phyloP scores from a whole-genome alignment of 768 basidiomycete species.

The Kwoniella sp. region DNA sequence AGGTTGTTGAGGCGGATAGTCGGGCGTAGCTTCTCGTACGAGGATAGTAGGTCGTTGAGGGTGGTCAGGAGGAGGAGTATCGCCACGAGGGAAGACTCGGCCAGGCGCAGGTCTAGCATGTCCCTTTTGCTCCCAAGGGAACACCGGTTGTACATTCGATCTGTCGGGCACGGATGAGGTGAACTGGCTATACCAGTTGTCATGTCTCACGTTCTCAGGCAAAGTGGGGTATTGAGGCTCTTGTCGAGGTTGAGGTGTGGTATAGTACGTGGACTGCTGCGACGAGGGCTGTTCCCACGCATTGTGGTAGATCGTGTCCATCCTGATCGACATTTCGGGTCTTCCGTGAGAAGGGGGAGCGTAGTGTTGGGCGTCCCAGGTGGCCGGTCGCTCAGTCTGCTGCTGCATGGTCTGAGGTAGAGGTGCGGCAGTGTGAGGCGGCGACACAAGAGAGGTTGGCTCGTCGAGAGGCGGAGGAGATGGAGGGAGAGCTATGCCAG shows the following conservation, averaged over 20 bases:
- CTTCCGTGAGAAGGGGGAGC: slow-evolving; percentile 72
- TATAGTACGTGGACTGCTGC: slow-evolving; percentile 31
- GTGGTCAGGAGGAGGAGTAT: slow-evolving; percentile 53
- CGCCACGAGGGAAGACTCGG: slow-evolving; percentile 56
- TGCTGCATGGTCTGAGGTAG: slow-evolving; percentile 47
- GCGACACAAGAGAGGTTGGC: slow-evolving; percentile 60
- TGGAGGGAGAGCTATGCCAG: slow-evolving; percentile 19
- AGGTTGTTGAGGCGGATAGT: slow-evolving; percentile 7
- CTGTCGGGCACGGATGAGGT: slow-evolving; percentile 65
- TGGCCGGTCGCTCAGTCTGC: slow-evolving; percentile 60
- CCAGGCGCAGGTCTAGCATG: slow-evolving; percentile 31
- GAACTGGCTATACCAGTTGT: slow-evolving; percentile 65
- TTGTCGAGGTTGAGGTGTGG: slow-evolving; percentile 17
- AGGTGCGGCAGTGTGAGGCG: slow-evolving; percentile 32
- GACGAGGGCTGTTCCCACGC: slow-evolving; percentile 73
- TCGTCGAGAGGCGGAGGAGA: slow-evolving; percentile 28
- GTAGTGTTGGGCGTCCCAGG: slow-evolving; percentile 80
- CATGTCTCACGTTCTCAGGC: slow-evolving; percentile 68
- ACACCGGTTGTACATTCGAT: slow-evolving; percentile 72
- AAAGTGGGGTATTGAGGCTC: slow-evolving; percentile 64
- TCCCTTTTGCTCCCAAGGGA: slow-evolving; percentile 87
- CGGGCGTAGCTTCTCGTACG: slow-evolving; percentile 26
- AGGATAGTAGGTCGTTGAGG: slow-evolving; percentile 14
- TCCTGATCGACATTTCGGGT: slow-evolving; percentile 64
- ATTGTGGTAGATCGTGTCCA: slow-evolving; percentile 77